Evolutionary conservation across 2,329 filamentous ascomycete genomes (phyloP).

Genomic region (Penicillium sp.): DNA sequence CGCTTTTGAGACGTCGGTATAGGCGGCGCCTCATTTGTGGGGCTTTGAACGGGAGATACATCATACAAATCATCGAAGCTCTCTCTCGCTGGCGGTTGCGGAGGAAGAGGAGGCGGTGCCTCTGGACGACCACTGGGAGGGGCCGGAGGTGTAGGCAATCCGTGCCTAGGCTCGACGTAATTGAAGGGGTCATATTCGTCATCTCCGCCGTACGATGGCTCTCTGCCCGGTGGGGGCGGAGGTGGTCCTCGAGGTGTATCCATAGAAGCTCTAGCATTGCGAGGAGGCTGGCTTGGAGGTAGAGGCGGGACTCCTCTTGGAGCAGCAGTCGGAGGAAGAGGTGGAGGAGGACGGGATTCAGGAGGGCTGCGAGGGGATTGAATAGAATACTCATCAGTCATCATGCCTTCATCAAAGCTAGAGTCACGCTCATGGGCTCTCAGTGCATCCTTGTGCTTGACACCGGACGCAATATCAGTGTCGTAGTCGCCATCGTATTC

Average conservation of each 20-base stretch:
- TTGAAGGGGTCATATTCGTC: constrained; percentile 58
- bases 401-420: constrained; percentile 69
- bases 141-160: constrained; percentile 24
- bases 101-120: constrained; percentile 26
- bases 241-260: constrained; percentile 35
- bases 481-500: constrained; percentile 99
- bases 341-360: constrained; percentile 46
- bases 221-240: constrained; percentile 48
- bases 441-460: constrained; percentile 89
- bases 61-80: constrained; percentile 51
- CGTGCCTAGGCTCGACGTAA: constrained; percentile 46
- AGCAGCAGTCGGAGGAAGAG: constrained; percentile 57
- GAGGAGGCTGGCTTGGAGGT: constrained; percentile 60
- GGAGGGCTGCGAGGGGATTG: constrained; percentile 47
- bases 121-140: constrained; percentile 22
- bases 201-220: constrained; percentile 43
- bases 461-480: constrained; percentile 92
- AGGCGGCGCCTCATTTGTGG: constrained; percentile 30
- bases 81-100: constrained; percentile 30
- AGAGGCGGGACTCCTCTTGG: constrained; percentile 66
- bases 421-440: constrained; percentile 77
- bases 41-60: constrained; percentile 40
- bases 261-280: constrained; percentile 41
- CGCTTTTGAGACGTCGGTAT: constrained; percentile 41
- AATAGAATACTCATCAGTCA: constrained; percentile 55